These are phyloP conservation scores for Calamus simplicifolius DNA, from an alignment of 176 grass and related monocot species.

Conservation along the genomic window DNA sequence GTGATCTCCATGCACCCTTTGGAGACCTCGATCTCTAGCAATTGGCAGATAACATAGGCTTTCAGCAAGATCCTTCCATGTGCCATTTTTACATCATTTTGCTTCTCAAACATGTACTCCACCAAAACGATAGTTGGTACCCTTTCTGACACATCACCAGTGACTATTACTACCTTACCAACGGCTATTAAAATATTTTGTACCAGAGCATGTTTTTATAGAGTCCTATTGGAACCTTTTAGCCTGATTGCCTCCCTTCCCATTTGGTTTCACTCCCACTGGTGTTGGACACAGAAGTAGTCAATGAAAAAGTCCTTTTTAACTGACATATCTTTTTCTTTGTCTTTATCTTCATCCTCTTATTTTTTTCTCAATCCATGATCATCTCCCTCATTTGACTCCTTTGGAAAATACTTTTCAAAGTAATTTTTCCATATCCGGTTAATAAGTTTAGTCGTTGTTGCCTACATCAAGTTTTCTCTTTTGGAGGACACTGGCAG, in stretches of 20 bases:
- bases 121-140: slow-evolving; percentile 45
- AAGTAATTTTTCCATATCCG: slow-evolving; percentile 63
- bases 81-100: too few species aligned
- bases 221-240: slow-evolving; percentile 32
- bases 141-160: slow-evolving; percentile 50
- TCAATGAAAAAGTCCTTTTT: slow-evolving; percentile 19
- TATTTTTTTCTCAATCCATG: slow-evolving; percentile 41
- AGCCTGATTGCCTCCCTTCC: slow-evolving; percentile 30
- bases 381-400: slow-evolving; percentile 22
- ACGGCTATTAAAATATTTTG: slow-evolving; percentile 42
- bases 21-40: slow-evolving; percentile 43
- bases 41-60: slow-evolving; percentile 73
- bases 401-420: slow-evolving; percentile 47
- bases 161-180: slow-evolving; percentile 39
- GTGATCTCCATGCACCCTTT: slow-evolving; percentile 36
- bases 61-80: too few species aligned
- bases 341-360: slow-evolving; percentile 53
- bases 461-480: slow-evolving; percentile 61
- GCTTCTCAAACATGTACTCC: slow-evolving; percentile 46
- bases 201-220: slow-evolving; percentile 48
- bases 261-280: slow-evolving; percentile 22
- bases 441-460: slow-evolving; percentile 62
- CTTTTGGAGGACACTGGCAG: slow-evolving; percentile 20
- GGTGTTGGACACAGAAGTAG: slow-evolving; percentile 23
- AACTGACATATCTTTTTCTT: slow-evolving; percentile 33